A percentile compares a stretch with the other conserved stretches of the same genome.
Conservation (phyloP, 257 asterid species). For the Solanum pinnatisectum region DNA sequence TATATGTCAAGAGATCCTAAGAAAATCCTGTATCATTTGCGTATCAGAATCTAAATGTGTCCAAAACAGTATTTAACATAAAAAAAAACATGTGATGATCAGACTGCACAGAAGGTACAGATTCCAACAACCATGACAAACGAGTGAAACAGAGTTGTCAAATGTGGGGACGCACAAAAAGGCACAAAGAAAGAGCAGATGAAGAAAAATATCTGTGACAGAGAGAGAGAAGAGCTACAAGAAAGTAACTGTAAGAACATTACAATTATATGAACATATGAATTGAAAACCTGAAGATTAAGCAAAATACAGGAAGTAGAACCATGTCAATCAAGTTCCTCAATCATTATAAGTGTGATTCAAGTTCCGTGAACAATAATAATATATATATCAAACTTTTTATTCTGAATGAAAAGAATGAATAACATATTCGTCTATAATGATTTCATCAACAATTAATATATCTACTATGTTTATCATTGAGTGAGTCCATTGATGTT, state of each 20-base stretch:
- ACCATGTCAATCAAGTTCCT: not conserved
- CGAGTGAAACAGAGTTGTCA: not conserved
- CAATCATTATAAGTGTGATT: not conserved
- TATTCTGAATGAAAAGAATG: not conserved
- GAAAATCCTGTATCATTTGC: not conserved
- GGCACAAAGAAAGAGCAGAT: not conserved
- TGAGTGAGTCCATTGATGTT: not conserved
- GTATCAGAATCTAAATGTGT: not conserved
- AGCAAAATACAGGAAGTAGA: not conserved
- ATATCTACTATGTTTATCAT: not conserved
- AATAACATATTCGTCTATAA: not conserved
- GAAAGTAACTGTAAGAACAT: not conserved
- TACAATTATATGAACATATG: not conserved
- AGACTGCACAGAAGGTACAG: not conserved
- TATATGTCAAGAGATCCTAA: not conserved
- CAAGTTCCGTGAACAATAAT: not conserved
- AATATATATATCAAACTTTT: not conserved
- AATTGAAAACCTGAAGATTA: not conserved
- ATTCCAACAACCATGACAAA: not conserved
- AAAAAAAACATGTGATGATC: not conserved
- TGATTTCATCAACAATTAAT: not conserved
- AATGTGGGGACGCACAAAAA: not conserved
- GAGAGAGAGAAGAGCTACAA: not conserved
- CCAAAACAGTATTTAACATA: not conserved
- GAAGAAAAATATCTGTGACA: not conserved